Percentiles rank a stretch among this genome's conserved stretches.
Evolutionary conservation across 1,284 basidiomycete genomes (phyloP).

Genomic region (Vanrija humicola): DNA sequence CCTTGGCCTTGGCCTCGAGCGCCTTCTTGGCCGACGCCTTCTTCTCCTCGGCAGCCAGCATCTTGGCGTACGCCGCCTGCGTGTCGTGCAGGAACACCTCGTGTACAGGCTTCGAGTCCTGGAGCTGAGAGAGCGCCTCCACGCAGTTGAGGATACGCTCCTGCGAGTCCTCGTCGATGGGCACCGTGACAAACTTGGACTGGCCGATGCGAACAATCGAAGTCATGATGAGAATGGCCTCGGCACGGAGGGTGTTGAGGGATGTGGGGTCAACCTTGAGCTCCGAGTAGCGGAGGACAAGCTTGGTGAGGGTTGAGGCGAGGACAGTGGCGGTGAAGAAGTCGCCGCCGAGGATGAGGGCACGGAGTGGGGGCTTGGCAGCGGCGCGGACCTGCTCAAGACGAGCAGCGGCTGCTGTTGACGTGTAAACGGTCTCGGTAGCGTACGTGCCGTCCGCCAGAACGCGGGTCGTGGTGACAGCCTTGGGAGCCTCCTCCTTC

Average conservation of each 20-base stretch:
- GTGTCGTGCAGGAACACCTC: slow-evolving; percentile 92
- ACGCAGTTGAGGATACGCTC: slow-evolving; percentile 98
- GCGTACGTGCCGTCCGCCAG: slow-evolving; percentile 97
- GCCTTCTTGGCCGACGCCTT: slow-evolving; percentile 85
- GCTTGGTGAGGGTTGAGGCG: slow-evolving; percentile 83
- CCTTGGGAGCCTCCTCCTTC: slow-evolving; percentile 48
- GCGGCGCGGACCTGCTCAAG: slow-evolving; percentile 79
- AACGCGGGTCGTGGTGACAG: slow-evolving; percentile 59
- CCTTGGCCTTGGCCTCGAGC: slow-evolving; percentile 67
- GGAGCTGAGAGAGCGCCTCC: slow-evolving; percentile 75
- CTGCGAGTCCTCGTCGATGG: slow-evolving; percentile 96
- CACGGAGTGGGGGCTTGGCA: slow-evolving; percentile 84
- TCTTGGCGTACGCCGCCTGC: slow-evolving; percentile 87
- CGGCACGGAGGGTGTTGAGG: slow-evolving; percentile 75
- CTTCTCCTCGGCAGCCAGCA: slow-evolving; percentile 88
- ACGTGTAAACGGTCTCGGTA: slow-evolving; percentile 85
- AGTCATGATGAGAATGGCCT: slow-evolving; percentile 98
- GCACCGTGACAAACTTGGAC: slow-evolving; percentile 85
- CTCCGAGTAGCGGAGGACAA: slow-evolving; percentile 77
- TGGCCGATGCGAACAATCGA: slow-evolving; percentile 95
- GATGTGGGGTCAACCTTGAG: slow-evolving; percentile 58
- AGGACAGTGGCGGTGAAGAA: slow-evolving; percentile 95
- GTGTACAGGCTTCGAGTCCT: slow-evolving; percentile 61
- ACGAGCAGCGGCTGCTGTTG: slow-evolving; percentile 62
- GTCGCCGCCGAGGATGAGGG: slow-evolving; percentile 88